These are phyloP conservation scores for Bothriochloa decipiens DNA, from an alignment of 176 grass and related monocot genomes.

Conservation along the genomic window DNA sequence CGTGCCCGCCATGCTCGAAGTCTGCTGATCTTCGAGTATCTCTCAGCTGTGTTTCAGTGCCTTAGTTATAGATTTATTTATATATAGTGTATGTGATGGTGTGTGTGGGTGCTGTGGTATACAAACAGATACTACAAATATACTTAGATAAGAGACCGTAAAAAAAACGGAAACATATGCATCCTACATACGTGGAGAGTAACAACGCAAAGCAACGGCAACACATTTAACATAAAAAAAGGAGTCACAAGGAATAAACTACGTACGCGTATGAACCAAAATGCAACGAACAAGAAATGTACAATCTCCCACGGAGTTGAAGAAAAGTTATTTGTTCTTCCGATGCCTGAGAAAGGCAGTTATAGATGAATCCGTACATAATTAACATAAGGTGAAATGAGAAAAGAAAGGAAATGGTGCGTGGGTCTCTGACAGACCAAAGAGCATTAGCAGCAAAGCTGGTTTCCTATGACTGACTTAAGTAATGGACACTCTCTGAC, in stretches of 20 bases:
- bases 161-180: too few relatives aligned
- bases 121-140: too few relatives aligned
- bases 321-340: slow-evolving; percentile 35
- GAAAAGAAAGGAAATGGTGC: slow-evolving; percentile 32
- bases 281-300: background rate
- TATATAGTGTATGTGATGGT: too few relatives aligned
- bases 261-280: background rate
- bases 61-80: too few relatives aligned
- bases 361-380: slow-evolving; percentile 48
- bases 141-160: too few relatives aligned
- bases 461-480: slow-evolving; percentile 18
- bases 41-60: too few relatives aligned
- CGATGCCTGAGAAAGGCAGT: slow-evolving; percentile 43
- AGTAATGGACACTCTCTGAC: slow-evolving; percentile 13
- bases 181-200: too few relatives aligned
- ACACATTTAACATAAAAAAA: too few relatives aligned
- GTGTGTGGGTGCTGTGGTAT: too few relatives aligned
- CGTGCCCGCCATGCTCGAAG: too few relatives aligned
- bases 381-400: slow-evolving; percentile 18
- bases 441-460: slow-evolving; percentile 30
- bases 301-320: background rate
- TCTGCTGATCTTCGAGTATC: too few relatives aligned
- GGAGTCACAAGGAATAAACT: background rate
- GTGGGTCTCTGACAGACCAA: slow-evolving; percentile 28
- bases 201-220: too few relatives aligned